These are phyloP conservation scores for Zygotorulaspora mrakii DNA, from an alignment of 1,139 yeast genomes.

Conservation along the genomic window DNA sequence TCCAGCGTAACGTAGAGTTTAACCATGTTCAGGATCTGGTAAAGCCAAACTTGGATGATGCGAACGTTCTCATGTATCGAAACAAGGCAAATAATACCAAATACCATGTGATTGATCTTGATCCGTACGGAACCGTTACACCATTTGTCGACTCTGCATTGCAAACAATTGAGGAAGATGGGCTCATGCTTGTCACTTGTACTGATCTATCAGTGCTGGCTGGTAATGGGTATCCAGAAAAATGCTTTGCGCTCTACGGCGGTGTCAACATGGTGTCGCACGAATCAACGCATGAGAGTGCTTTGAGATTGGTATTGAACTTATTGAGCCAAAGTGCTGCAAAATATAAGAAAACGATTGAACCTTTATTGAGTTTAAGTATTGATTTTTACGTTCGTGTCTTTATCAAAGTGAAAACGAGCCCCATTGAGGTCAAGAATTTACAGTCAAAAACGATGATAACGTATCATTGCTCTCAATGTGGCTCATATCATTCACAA, in stretches of 20 bases:
- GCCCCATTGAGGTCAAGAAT: slow-evolving; percentile 78
- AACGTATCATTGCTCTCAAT: slow-evolving; percentile 82
- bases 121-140: slow-evolving; percentile 96
- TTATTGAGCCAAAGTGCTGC: slow-evolving; percentile 82
- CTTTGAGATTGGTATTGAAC: slow-evolving; percentile 75
- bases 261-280: slow-evolving; percentile 75
- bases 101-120: slow-evolving; percentile 86
- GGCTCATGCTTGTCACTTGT: slow-evolving; percentile 83
- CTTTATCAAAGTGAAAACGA: slow-evolving; percentile 68
- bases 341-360: slow-evolving; percentile 78
- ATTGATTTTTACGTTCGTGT: slow-evolving; percentile 91
- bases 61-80: slow-evolving; percentile 71
- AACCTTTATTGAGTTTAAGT: slow-evolving; percentile 77
- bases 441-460: slow-evolving; percentile 71
- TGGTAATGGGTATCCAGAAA: slow-evolving; percentile 94
- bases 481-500: slow-evolving; percentile 70
- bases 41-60: slow-evolving; percentile 75
- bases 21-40: slow-evolving; percentile 58
- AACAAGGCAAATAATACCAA: slow-evolving; percentile 43
- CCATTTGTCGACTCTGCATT: slow-evolving; percentile 92
- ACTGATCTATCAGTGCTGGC: slow-evolving; percentile 95
- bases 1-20: slow-evolving; percentile 63
- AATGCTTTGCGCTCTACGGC: slow-evolving; percentile 93
- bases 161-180: slow-evolving; percentile 76
- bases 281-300: slow-evolving; percentile 91